Percentiles rank a stretch among this genome's conserved stretches.
phyloP scores from a whole-genome alignment of 257 asterid genomes.

The Ballota nigra region DNA sequence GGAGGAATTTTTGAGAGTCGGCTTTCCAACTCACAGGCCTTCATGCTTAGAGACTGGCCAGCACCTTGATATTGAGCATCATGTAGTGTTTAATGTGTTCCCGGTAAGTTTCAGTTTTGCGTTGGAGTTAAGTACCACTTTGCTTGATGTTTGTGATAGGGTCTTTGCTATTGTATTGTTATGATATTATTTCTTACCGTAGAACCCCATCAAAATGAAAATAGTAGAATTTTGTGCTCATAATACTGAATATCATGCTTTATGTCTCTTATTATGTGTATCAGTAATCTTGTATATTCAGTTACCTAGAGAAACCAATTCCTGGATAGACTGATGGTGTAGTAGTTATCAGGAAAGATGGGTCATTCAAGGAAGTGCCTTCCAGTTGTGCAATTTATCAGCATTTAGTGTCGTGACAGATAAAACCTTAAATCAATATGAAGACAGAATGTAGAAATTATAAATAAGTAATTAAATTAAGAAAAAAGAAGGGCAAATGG shows the following conservation, averaged over 20 bases:
- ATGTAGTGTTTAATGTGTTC: conserved; percentile 72
- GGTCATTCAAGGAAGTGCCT: background rate
- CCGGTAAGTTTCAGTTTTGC: conserved; percentile 57
- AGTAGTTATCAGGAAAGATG: background rate
- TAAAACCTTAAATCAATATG: no score
- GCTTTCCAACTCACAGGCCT: conserved; percentile 86
- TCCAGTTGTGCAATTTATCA: background rate
- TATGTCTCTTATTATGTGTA: background rate
- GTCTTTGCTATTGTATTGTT: background rate
- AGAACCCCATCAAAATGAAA: no score
- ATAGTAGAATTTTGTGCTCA: background rate
- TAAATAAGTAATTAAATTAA: no score
- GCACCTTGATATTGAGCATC: conserved; percentile 98
- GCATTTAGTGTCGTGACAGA: background rate
- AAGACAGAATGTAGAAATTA: no score
- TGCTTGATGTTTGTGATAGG: conserved; percentile 8
- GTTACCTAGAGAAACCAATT: no score
- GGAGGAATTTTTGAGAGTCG: conserved; percentile 85
- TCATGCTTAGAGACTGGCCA: conserved; percentile 95
- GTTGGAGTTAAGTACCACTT: conserved; percentile 1
- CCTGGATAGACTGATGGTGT: no score
- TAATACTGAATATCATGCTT: background rate
- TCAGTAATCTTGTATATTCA: background rate
- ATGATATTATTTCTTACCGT: conserved; percentile 2
- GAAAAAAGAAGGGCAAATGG: no score